Conservation (phyloP, 305 asterid genomes). For the Fraxinus nigra region DNA sequence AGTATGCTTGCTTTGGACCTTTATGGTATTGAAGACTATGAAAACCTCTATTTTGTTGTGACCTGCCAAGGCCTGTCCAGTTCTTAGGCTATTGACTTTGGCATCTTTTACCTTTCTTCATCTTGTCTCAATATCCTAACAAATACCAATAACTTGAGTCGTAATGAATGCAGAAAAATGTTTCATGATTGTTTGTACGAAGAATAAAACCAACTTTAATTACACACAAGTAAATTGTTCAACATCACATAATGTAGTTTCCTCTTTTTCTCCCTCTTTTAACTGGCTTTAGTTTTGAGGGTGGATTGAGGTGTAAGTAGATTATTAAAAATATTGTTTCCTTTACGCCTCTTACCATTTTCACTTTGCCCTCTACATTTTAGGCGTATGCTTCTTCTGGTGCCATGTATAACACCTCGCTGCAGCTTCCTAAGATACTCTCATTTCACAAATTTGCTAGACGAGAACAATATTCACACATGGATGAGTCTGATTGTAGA, state of each 20-base stretch:
- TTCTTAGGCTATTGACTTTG: background rate
- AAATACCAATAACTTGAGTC: background rate
- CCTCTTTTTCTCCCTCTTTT: background rate
- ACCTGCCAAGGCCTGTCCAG: background rate
- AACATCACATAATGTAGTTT: background rate
- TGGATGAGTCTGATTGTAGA: conserved; percentile 70
- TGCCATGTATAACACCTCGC: conserved; percentile 51
- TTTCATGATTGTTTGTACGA: conserved; percentile 3
- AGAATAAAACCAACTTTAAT: background rate
- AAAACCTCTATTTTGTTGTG: background rate
- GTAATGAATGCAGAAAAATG: background rate
- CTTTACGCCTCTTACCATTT: background rate
- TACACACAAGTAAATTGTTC: background rate
- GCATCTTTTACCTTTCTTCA: conserved; percentile 3
- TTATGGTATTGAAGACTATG: background rate
- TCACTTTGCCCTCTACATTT: conserved; percentile 26
- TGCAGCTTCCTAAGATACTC: conserved; percentile 88
- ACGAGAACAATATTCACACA: conserved; percentile 69
- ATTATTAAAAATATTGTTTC: conserved; percentile 17
- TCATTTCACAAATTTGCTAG: conserved; percentile 93
- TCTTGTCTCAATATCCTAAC: background rate
- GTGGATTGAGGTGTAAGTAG: conserved; percentile 2
- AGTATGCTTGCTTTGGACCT: conserved; percentile 4
- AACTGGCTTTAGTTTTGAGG: conserved; percentile 13
- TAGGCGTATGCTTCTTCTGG: conserved; percentile 95